Evolutionary conservation across 2,329 filamentous ascomycete genomes (phyloP).

Genomic region (Curvularia spicifera): DNA sequence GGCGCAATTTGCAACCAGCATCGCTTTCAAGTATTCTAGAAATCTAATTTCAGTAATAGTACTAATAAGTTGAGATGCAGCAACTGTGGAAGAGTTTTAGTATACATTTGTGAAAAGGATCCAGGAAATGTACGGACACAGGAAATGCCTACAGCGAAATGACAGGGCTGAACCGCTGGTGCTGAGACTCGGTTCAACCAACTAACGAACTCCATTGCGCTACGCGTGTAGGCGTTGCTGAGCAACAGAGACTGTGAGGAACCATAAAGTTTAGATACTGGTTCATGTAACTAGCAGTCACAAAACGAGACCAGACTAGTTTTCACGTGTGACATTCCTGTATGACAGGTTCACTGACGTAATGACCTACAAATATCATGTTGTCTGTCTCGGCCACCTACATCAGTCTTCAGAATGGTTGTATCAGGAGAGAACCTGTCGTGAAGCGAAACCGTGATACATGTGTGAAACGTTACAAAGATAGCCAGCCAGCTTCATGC

Average conservation of each 20-base stretch:
- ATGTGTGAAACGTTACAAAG: neutral
- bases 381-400: neutral
- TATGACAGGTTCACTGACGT: neutral
- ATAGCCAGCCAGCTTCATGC: neutral
- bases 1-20: neutral
- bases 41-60: neutral
- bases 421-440: neutral
- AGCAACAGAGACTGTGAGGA: neutral
- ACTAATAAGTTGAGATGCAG: neutral
- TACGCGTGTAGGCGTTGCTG: neutral
- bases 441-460: no score
- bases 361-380: neutral
- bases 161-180: neutral
- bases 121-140: neutral
- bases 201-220: neutral
- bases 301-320: neutral
- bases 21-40: neutral
- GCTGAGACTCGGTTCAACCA: neutral
- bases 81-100: neutral
- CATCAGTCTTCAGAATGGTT: neutral
- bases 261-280: neutral
- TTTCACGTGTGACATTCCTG: neutral
- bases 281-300: neutral
- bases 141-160: neutral
- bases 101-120: neutral